Evolutionary conservation across 495 filamentous ascomycete species (phyloP), one percentile per base, ranked within the genome.

Genomic region (Xylaria sp.): DNA sequence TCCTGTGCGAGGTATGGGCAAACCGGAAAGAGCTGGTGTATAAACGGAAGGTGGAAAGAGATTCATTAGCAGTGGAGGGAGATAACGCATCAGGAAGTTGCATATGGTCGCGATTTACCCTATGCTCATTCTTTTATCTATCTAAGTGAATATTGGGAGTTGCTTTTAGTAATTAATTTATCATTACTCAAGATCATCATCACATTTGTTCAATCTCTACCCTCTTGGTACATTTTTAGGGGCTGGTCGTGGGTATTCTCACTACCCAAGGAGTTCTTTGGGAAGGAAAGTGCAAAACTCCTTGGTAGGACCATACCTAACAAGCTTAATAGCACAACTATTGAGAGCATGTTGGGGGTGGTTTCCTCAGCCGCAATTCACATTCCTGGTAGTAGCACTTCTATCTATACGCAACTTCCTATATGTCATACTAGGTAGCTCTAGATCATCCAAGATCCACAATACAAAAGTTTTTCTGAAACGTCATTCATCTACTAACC

Each of bases 11-110:
- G 43, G 57, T 2, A 31, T 61, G 11, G 3, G 41, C 21, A 11
- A 61, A 31, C 12, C 19, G 68, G 68, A 63, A 70, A 35, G 58
- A 52, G 52, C 67, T 53, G 31, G 41, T 8, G 12, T 55, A 19
- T 8, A 31, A 63, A 21, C 9, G 19, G 67, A 58, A 69, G 21
- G 67, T 29, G 46, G 19, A 33, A 68, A n/a, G 37, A 58, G 12
- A n/a, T 21, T 31, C 5, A 5, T 53, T n/a, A n/a, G n/a, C 4
- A 37, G 26, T 19, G 1, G 9, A 26, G 2, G 26, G 24, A 4
- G 52, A 29, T 21, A 11, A 6, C 1, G 14, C 26, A 55, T 31
- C 7, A 55, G 31, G 50, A 6, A 53, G 5, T 31, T 6, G 24
- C 52, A 5, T 1, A 31, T 31, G 26, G 52, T 31, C 26, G 12